These are phyloP conservation scores for Gryganskiella cystojenkinii DNA, from an alignment of 192 early-diverging fungal genomes.

Conservation along the genomic window DNA sequence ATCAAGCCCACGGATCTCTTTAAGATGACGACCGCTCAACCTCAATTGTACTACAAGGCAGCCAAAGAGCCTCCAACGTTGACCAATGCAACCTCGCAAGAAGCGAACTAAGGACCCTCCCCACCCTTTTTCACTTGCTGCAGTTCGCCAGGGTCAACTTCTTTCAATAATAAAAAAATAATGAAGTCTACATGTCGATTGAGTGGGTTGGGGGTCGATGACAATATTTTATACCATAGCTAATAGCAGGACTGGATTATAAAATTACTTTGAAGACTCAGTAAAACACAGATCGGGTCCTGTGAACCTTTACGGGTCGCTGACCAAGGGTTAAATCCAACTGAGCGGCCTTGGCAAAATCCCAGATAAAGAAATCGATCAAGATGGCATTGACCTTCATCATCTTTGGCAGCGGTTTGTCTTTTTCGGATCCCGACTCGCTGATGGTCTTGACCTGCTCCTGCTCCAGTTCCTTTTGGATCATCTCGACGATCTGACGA, in stretches of 20 bases:
- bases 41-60: conserved; percentile 43
- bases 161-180: too few relatives aligned
- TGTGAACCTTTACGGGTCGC: conserved; percentile 46
- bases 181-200: too few relatives aligned
- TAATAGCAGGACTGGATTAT: too few relatives aligned
- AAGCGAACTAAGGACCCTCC: background rate
- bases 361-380: conserved; percentile 93
- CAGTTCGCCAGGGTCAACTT: too few relatives aligned
- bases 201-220: too few relatives aligned
- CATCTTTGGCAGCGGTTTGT: conserved; percentile 13
- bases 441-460: conserved; percentile 21
- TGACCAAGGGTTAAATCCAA: conserved; percentile 57
- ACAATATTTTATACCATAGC: too few relatives aligned
- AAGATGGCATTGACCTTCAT: conserved; percentile 77
- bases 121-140: too few relatives aligned
- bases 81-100: background rate
- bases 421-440: background rate
- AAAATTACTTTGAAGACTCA: background rate
- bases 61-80: conserved; percentile 23
- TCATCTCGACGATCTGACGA: conserved; percentile 51
- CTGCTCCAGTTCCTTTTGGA: conserved; percentile 32
- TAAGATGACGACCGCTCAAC: conserved; percentile 41
- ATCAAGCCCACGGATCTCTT: conserved; percentile 28
- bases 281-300: conserved; percentile 46
- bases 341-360: conserved; percentile 78